Evolutionary conservation across 2,329 filamentous ascomycete species (phyloP).

Genomic region (Curvularia lunata): DNA sequence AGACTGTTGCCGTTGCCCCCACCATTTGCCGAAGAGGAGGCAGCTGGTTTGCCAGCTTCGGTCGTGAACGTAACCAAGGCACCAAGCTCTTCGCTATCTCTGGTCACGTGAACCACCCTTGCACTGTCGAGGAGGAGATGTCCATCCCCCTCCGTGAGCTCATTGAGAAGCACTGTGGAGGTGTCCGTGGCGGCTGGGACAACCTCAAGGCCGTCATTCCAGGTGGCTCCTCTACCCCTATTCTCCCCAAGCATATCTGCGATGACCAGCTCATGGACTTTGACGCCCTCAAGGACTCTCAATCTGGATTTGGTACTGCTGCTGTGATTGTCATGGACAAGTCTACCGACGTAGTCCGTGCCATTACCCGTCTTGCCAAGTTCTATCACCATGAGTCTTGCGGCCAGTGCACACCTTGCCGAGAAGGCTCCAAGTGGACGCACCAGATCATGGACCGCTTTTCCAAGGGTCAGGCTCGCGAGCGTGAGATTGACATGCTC

Average conservation of each 20-base stretch:
- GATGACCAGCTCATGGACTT: conserved; percentile 99
- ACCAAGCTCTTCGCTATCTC: conserved; percentile 99
- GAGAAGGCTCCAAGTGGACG: conserved; percentile 98
- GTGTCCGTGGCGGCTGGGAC: conserved; percentile 96
- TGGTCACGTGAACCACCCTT: conserved; percentile 97
- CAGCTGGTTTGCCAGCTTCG: conserved; percentile 91
- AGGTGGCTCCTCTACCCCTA: conserved; percentile 94
- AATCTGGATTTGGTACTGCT: conserved; percentile 95
- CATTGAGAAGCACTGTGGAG: conserved; percentile 97
- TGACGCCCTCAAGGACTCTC: conserved; percentile 95
- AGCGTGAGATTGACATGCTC: conserved; percentile 98
- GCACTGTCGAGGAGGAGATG: conserved; percentile 99
- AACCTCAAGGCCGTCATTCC: conserved; percentile 95
- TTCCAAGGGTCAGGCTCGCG: conserved; percentile 85
- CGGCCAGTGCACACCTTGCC: conserved; percentile 98
- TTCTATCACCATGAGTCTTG: conserved; percentile 99
- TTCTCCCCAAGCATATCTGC: conserved; percentile 87
- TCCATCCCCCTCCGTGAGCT: conserved; percentile 94
- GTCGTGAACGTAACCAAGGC: conserved; percentile 93
- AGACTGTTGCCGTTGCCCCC: conserved; percentile 93
- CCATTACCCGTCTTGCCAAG: conserved; percentile 88
- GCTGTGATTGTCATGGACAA: conserved; percentile 99
- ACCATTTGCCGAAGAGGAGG: conserved; percentile 94
- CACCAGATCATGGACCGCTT: conserved; percentile 99
- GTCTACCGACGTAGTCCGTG: conserved; percentile 92